Evolutionary conservation across 2,329 filamentous ascomycete species (phyloP).

Genomic region (Aplosporella prunicola): DNA sequence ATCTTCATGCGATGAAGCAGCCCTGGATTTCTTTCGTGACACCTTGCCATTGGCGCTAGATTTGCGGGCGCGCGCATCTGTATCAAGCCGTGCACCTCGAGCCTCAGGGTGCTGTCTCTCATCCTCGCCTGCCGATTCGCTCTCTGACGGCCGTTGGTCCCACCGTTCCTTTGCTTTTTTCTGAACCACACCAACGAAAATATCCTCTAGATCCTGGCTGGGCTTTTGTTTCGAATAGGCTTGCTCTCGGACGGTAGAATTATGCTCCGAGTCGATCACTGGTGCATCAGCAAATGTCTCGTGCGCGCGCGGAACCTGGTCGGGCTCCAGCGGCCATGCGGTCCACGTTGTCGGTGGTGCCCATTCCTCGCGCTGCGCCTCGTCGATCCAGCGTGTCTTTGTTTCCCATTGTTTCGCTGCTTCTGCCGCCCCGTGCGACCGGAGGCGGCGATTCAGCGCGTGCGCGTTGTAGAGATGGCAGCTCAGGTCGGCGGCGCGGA

Average conservation of each 20-base stretch:
- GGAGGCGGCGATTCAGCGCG: constrained; percentile 49
- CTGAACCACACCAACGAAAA: constrained; percentile 57
- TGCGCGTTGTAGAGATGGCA: constrained; percentile 73
- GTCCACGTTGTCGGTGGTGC: constrained; percentile 57
- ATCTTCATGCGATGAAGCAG: background rate
- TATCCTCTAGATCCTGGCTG: constrained; percentile 58
- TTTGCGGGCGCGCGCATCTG: background rate
- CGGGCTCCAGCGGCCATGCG: constrained; percentile 67
- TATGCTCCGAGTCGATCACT: constrained; percentile 38
- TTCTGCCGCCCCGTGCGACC: constrained; percentile 11
- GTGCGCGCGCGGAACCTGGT: constrained; percentile 50
- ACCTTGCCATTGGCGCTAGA: constrained; percentile 1
- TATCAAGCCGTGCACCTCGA: background rate
- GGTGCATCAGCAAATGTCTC: constrained; percentile 36
- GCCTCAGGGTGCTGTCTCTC: background rate
- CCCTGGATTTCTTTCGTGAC: background rate
- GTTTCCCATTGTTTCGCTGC: constrained; percentile 26
- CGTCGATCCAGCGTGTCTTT: constrained; percentile 32
- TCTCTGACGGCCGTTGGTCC: constrained; percentile 28
- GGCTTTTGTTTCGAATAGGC: constrained; percentile 35
- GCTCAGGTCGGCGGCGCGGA: constrained; percentile 57
- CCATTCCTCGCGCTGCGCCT: constrained; percentile 25
- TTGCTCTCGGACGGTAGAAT: constrained; percentile 40
- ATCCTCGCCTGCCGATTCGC: constrained; percentile 12
- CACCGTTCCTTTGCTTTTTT: constrained; percentile 58